Conservation (phyloP, 2,329 filamentous ascomycete genomes). For the Neofusicoccum kwambonambiense region DNA sequence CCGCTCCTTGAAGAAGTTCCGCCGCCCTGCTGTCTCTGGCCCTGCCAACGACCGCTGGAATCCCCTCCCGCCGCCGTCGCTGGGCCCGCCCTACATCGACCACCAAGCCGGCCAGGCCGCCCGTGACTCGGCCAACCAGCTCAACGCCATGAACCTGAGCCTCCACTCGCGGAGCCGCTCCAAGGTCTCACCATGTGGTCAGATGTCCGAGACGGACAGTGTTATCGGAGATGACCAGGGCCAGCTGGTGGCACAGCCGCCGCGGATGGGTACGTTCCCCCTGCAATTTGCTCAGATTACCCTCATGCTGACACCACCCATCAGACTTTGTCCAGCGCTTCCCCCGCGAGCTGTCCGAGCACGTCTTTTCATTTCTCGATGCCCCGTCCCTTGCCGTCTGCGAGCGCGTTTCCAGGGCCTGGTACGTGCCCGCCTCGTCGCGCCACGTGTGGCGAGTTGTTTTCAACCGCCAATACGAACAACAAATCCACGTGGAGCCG, state of each 20-base stretch:
- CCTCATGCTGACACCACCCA: constrained; percentile 18
- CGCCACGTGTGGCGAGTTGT: constrained; percentile 61
- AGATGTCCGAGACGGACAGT: constrained; percentile 18
- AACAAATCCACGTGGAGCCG: constrained; percentile 45
- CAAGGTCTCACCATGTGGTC: constrained; percentile 12
- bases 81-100: constrained; percentile 15
- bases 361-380: constrained; percentile 61
- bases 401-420: constrained; percentile 57
- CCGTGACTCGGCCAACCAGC: constrained; percentile 16
- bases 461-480: constrained; percentile 57
- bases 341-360: constrained; percentile 58
- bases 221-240: constrained; percentile 19
- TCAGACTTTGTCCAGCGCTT: constrained; percentile 55
- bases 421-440: constrained; percentile 56
- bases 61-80: constrained; percentile 24
- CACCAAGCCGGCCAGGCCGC: constrained; percentile 11
- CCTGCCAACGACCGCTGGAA: constrained; percentile 30
- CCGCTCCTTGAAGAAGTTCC: constrained; percentile 15
- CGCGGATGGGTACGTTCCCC: constrained; percentile 14
- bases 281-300: constrained; percentile 6
- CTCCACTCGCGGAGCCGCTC: constrained; percentile 12
- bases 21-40: constrained; percentile 31
- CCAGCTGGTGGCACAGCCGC: constrained; percentile 14
- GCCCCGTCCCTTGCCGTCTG: constrained; percentile 54
- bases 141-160: constrained; percentile 15